Percentiles rank a stretch among this genome's conserved stretches.
These are phyloP conservation scores for Termitomyces sp. DNA, from an alignment of 768 basidiomycete species.

Conservation along the genomic window DNA sequence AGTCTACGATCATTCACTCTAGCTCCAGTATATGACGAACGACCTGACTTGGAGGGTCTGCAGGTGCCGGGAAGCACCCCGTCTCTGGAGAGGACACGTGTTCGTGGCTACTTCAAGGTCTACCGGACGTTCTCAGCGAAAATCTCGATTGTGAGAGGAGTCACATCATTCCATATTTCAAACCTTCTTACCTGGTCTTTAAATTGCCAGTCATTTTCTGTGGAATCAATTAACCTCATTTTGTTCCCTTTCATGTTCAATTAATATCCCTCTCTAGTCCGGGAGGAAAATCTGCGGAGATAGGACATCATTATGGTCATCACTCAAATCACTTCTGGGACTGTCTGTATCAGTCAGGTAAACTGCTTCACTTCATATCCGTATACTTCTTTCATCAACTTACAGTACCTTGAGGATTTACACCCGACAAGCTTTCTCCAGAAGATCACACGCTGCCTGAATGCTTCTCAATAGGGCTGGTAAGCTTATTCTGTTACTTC, in stretches of 20 bases:
- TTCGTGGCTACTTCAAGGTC: constrained; percentile 35
- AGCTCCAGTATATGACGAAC: too few relatives aligned
- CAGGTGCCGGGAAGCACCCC: not conserved
- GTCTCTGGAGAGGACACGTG: constrained; percentile 21
- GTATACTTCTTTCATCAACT: not conserved
- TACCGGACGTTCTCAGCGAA: constrained; percentile 47
- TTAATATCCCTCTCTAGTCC: constrained; percentile 37
- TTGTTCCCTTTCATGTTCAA: not conserved
- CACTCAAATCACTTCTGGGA: constrained; percentile 82
- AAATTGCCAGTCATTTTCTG: constrained; percentile 67
- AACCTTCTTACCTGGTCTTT: not conserved
- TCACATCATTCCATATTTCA: not conserved
- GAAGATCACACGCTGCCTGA: constrained; percentile 53
- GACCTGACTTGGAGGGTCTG: too few relatives aligned
- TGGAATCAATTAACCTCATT: constrained; percentile 63
- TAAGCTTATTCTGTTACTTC: constrained; percentile 25
- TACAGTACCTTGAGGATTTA: constrained; percentile 41
- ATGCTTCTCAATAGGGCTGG: constrained; percentile 58
- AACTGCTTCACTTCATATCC: not conserved
- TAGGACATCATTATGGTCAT: constrained; percentile 76
- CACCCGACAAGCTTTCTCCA: constrained; percentile 42
- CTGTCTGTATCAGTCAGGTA: constrained; percentile 64
- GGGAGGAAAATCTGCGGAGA: constrained; percentile 58
- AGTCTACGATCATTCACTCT: too few relatives aligned
- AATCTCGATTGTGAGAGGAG: constrained; percentile 49